Evolutionary conservation across 768 basidiomycete species (phyloP).

Genomic region (Chalciporus chontae): DNA sequence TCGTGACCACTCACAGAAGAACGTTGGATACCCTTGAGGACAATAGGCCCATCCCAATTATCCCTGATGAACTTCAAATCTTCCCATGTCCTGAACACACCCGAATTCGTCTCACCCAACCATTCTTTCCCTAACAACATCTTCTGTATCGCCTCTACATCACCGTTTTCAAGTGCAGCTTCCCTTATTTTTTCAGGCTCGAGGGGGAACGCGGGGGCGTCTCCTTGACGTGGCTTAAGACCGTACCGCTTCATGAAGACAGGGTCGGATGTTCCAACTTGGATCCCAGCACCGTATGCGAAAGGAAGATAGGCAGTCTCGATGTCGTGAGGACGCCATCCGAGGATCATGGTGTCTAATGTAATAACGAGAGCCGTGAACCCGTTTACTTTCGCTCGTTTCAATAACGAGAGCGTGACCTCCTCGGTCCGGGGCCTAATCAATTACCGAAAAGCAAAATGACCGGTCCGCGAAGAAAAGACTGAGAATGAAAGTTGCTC

Average conservation of each 20-base stretch:
- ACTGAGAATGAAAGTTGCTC: slow-evolving; percentile 6
- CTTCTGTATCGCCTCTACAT: slow-evolving; percentile 36
- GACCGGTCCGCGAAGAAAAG: not conserved
- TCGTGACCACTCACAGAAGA: slow-evolving; percentile 42
- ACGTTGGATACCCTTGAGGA: slow-evolving; percentile 75
- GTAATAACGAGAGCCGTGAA: slow-evolving; percentile 76
- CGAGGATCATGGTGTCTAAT: slow-evolving; percentile 67
- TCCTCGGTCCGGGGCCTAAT: slow-evolving; percentile 60
- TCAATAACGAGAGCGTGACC: slow-evolving; percentile 59
- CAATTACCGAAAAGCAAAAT: not conserved
- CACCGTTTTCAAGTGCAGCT: slow-evolving; percentile 41
- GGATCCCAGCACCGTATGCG: slow-evolving; percentile 57
- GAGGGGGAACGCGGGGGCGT: slow-evolving; percentile 54
- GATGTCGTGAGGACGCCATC: slow-evolving; percentile 78
- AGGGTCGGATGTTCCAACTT: slow-evolving; percentile 71
- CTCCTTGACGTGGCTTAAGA: slow-evolving; percentile 39
- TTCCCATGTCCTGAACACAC: slow-evolving; percentile 65
- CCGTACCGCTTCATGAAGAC: slow-evolving; percentile 66
- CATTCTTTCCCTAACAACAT: slow-evolving; percentile 56
- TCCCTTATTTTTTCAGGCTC: slow-evolving; percentile 44
- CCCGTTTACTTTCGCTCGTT: slow-evolving; percentile 60
- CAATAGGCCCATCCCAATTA: slow-evolving; percentile 74
- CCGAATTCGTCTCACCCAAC: slow-evolving; percentile 61
- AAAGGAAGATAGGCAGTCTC: slow-evolving; percentile 65
- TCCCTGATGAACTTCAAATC: slow-evolving; percentile 64